Base-by-base conservation (phyloP, 352 stramenopile species). In the Phytophthora rubi region DNA sequence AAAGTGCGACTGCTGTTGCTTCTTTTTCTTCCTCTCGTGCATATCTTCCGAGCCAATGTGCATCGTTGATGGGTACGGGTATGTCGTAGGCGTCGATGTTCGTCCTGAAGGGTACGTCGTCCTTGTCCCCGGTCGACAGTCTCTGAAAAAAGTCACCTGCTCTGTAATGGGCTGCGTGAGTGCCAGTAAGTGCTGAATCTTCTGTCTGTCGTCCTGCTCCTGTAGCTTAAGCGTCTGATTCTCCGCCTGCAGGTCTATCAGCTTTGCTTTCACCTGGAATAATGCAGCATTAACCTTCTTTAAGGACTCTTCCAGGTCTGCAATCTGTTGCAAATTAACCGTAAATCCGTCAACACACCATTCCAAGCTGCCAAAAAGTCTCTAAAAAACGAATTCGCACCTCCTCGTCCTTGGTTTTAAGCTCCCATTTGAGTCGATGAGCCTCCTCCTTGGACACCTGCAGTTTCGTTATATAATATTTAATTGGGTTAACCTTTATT, bases 91-190 rank as follows among this genome's bases (percentile, higher is more conserved):
- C 7, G 61, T 72, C 18, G 68, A 68, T 0, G 62, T 32, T 44
- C 58, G 32, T 16, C 63, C 60, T 28, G 78, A 68, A 32, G 89
- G 85, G 58, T 86, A 95, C 21, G 67, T 77, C 6, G 79, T 79
- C 28, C 81, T 73, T 6, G 83, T 68, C 26, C 73, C 81, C 5
- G 87, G 89, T 7, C 88, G 74, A 60, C 86, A 93, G 65, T 95
- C 88, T 53, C 84, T 72, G 26, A 87, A 83, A 70, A 94, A 94
- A 18, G 80, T 89, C n/a, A 92, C 83, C 68, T 91, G 86, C 66
- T 97, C 88, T 0, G 76, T 81, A 57, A 95, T 83, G 0, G 90
- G 90, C 62, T 97, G 83, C 28, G 90, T 96, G 21, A 97, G 77
- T 47, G 78, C 75, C 42, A 97, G 73, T 44, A 97, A 67, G 23